Percentiles rank a stretch among this genome's conserved stretches.
Evolutionary conservation across 1,284 basidiomycete species (phyloP).

Genomic region (Schizophyllum commune): DNA sequence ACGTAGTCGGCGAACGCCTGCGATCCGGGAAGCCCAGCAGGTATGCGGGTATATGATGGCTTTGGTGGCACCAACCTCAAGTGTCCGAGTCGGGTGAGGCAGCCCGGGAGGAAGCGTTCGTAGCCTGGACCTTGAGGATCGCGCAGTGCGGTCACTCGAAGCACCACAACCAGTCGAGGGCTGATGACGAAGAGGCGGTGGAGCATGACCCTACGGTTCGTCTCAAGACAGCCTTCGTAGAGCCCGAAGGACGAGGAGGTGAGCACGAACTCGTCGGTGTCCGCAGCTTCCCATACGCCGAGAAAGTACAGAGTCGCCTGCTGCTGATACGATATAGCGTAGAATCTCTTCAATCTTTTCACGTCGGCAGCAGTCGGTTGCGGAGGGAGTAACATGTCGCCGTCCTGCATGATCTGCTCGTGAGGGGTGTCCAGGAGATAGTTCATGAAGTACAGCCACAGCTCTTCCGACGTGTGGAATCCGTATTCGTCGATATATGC

Average conservation of each 20-base stretch:
- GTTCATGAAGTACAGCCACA: conserved; percentile 22
- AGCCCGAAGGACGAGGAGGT: conserved; percentile 19
- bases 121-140: too few relatives aligned
- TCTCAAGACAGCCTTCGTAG: conserved; percentile 18
- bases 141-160: conserved; percentile 8
- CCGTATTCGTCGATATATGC: conserved; percentile 16
- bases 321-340: conserved; percentile 14
- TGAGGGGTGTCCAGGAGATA: conserved; percentile 26
- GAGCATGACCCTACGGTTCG: background rate
- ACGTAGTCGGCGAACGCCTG: too few relatives aligned
- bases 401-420: conserved; percentile 17
- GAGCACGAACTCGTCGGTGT: conserved; percentile 20
- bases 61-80: conserved; percentile 3
- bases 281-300: conserved; percentile 20
- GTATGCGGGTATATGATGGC: background rate
- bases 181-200: conserved; percentile 21
- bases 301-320: conserved; percentile 14
- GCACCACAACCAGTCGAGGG: conserved; percentile 12
- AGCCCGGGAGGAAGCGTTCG: too few relatives aligned
- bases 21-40: background rate
- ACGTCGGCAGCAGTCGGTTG: conserved; percentile 15
- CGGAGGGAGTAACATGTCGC: too few relatives aligned
- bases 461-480: conserved; percentile 16
- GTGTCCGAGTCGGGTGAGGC: too few relatives aligned
- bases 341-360: conserved; percentile 14